A percentile compares a stretch with the other conserved stretches of the same genome.
These are phyloP conservation scores for Aspergillus phoenicis DNA, from an alignment of 2,329 filamentous ascomycete species.

Conservation along the genomic window DNA sequence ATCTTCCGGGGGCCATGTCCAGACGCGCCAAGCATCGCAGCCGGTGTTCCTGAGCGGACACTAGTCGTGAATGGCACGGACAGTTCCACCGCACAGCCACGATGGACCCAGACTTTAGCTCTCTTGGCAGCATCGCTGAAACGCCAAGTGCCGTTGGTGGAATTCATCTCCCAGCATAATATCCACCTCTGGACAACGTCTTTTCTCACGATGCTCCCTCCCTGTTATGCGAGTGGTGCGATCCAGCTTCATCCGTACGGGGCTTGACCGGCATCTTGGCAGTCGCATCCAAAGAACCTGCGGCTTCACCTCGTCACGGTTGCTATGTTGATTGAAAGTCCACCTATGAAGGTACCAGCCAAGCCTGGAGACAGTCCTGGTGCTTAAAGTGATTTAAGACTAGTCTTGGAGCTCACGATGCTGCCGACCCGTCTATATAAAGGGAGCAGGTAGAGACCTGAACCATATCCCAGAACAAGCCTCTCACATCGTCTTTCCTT, in stretches of 20 bases:
- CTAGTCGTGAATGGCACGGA: background rate
- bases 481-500: slow-evolving; percentile 8
- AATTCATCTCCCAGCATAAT: slow-evolving; percentile 12
- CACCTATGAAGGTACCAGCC: slow-evolving; percentile 1
- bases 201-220: background rate
- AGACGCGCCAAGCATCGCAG: background rate
- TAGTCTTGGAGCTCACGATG: background rate
- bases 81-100: slow-evolving; percentile 8
- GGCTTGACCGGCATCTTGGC: slow-evolving; percentile 2
- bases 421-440: background rate
- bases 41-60: background rate
- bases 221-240: background rate
- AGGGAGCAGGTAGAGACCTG: background rate
- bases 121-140: slow-evolving; percentile 17
- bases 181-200: background rate
- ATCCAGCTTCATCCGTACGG: background rate
- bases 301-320: background rate
- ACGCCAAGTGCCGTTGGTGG: slow-evolving; percentile 16
- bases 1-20: background rate
- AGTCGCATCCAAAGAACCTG: background rate
- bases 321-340: slow-evolving; percentile 6
- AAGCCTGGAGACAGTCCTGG: slow-evolving; percentile 6
- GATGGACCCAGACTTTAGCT: slow-evolving; percentile 3
- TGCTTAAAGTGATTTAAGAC: background rate
- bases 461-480: slow-evolving; percentile 6